Evolutionary conservation across 805 yeast genomes (phyloP).

Genomic region (Candida sanyiensis): DNA sequence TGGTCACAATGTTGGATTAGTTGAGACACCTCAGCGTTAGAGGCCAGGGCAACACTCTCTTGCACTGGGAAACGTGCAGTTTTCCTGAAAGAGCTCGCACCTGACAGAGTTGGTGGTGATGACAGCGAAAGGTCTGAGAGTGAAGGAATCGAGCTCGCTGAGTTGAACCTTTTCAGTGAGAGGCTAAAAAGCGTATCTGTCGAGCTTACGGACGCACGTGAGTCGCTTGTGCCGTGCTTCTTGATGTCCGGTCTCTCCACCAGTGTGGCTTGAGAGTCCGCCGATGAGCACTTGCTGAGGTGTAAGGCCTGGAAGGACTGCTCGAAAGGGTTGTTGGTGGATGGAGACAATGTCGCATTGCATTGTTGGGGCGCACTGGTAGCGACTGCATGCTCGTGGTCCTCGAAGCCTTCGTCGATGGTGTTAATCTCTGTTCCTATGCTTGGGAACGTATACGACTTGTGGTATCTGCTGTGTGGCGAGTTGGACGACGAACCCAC

Average conservation of each 20-base stretch:
- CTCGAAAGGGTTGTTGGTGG: constrained; percentile 8
- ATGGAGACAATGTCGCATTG: neutral
- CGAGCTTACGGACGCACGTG: constrained; percentile 16
- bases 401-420: neutral
- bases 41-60: constrained; percentile 8
- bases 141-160: constrained; percentile 16
- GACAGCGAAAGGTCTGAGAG: constrained; percentile 3
- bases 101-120: constrained; percentile 7
- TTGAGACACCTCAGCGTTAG: constrained; percentile 9
- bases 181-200: constrained; percentile 16
- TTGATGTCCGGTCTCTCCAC: constrained; percentile 1
- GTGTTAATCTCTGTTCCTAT: neutral
- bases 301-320: constrained; percentile 6
- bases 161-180: constrained; percentile 17
- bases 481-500: neutral
- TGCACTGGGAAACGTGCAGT: constrained; percentile 11
- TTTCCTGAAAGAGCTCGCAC: constrained; percentile 9
- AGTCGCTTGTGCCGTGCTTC: constrained; percentile 8
- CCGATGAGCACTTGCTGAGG: neutral
- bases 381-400: neutral
- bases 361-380: neutral
- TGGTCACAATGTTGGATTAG: constrained; percentile 11
- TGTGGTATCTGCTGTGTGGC: constrained; percentile 3
- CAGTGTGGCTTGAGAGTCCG: constrained; percentile 4
- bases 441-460: constrained; percentile 6